phyloP scores from a whole-genome alignment of 495 filamentous ascomycete species.

The Xylona heveae region DNA sequence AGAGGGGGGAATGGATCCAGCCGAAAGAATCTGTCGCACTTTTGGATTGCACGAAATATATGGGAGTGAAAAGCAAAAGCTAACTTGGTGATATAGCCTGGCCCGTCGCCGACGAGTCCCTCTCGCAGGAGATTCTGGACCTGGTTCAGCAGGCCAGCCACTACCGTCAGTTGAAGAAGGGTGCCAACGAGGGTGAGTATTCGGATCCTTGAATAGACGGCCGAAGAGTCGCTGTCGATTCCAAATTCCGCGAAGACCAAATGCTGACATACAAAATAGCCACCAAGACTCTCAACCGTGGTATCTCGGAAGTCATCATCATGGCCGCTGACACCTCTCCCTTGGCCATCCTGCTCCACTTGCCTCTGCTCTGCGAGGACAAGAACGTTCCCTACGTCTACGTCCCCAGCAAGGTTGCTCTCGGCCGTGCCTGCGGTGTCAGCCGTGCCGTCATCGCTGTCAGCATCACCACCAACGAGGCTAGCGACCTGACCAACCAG shows the following conservation, averaged over 20 bases:
- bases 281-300: slow-evolving; percentile 77
- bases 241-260: slow-evolving; percentile 27
- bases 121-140: slow-evolving; percentile 68
- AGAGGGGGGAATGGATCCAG: no score
- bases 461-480: slow-evolving; percentile 85
- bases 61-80: no score
- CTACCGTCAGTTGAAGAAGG: slow-evolving; percentile 78
- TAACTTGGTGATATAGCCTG: slow-evolving; percentile 35
- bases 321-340: slow-evolving; percentile 74
- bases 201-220: slow-evolving; percentile 1
- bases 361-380: slow-evolving; percentile 73
- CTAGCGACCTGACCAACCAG: slow-evolving; percentile 63
- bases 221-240: slow-evolving; percentile 5
- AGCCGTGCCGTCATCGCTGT: slow-evolving; percentile 69
- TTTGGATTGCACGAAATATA: no score
- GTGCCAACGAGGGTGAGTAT: slow-evolving; percentile 31
- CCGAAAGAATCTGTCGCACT: no score
- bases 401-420: slow-evolving; percentile 42
- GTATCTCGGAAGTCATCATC: slow-evolving; percentile 71
- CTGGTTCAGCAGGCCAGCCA: slow-evolving; percentile 72
- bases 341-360: slow-evolving; percentile 76
- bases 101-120: slow-evolving; percentile 65
- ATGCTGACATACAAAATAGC: slow-evolving; percentile 17
- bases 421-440: slow-evolving; percentile 73
- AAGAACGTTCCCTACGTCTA: slow-evolving; percentile 60